Evolutionary conservation across 208 protist genomes (phyloP), one percentile per base, ranked within the genome.

Genomic region (Trypanosomatidae sp.): DNA sequence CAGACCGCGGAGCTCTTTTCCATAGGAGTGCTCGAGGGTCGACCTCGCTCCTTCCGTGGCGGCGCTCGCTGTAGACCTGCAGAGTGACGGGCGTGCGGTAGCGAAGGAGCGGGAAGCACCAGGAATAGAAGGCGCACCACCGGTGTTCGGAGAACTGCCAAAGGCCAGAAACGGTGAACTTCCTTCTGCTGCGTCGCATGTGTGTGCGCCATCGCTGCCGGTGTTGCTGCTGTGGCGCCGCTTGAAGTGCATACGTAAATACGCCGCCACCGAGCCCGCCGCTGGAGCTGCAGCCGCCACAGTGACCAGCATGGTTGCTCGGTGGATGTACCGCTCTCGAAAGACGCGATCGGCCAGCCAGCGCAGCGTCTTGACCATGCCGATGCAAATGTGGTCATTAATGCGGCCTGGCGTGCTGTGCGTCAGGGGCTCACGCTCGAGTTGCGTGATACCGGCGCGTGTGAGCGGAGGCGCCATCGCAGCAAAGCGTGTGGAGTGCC

Each of bases 341-440:
- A 95, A 95, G 17, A 80, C 49, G 52, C 89, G 85, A 70, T 95
- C 90, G 3, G 84, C 77, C 50, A 87, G 67, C 87, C 87, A 95
- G n/a, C 90, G 85, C 39, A 92, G 80, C 12, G 80, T 59, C 55
- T 88, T 87, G 28, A 92, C 87, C 73, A 91, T 82, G 52, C 55
- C 74, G 64, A 95, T 92, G 73, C 87, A 92, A 28, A 86, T 59
- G 70, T 92, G 86, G 36, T 95, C 90, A 70, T 86, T 90, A 56
- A 91, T 25, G 53, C 82, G 78, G 59, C 74, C 59, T 4, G 90
- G 90, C n/a, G 82, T 76, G 33, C 72, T 76, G 71, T 95, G 90
- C 25, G 76, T 80, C 22, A 95, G 80, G 10, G 76, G 68, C 69
- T 91, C 90, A 33, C 70, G 73, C 79, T 94, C 87, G n/a, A 94